phyloP scores from a whole-genome alignment of 2,329 filamentous ascomycete genomes.

The Fusarium goolgardi region DNA sequence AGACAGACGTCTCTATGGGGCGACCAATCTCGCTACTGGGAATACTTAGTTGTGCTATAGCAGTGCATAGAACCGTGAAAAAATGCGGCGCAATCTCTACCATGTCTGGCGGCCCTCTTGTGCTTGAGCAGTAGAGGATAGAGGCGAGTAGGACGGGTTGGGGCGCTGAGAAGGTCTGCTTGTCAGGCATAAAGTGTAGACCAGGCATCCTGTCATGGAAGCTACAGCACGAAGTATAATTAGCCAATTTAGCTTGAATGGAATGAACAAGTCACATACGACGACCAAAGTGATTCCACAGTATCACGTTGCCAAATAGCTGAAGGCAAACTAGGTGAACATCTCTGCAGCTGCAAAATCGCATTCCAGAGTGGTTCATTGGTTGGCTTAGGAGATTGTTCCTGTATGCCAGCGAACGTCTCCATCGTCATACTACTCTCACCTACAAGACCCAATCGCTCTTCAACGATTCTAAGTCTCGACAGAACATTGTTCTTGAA shows the following conservation, averaged over 20 bases:
- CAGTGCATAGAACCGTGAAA: conserved; percentile 7
- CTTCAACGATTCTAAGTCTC: conserved; percentile 1
- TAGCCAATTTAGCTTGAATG: neutral
- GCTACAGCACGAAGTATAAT: rapidly evolving
- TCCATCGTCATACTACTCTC: neutral
- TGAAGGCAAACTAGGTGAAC: neutral
- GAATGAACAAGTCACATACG: neutral
- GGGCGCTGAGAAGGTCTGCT: conserved; percentile 12
- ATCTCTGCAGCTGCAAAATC: conserved; percentile 5
- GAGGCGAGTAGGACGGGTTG: conserved; percentile 14
- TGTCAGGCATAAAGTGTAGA: conserved; percentile 17
- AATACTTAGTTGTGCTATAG: conserved; percentile 17
- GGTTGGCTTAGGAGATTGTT: neutral
- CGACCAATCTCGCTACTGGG: conserved; percentile 14
- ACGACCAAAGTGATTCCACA: conserved; percentile 18
- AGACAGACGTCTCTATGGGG: neutral
- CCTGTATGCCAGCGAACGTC: neutral
- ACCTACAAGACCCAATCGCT: neutral
- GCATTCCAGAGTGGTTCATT: conserved; percentile 14
- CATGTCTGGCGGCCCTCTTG: conserved; percentile 3
- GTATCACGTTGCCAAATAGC: conserved; percentile 8
- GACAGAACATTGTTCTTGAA: conserved; percentile 17
- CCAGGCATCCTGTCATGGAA: conserved; percentile 23
- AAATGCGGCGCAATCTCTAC: conserved; percentile 2
- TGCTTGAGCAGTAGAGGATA: conserved; percentile 15